phyloP scores from a whole-genome alignment of 169 alveolate species.

The Plasmodium adleri region DNA sequence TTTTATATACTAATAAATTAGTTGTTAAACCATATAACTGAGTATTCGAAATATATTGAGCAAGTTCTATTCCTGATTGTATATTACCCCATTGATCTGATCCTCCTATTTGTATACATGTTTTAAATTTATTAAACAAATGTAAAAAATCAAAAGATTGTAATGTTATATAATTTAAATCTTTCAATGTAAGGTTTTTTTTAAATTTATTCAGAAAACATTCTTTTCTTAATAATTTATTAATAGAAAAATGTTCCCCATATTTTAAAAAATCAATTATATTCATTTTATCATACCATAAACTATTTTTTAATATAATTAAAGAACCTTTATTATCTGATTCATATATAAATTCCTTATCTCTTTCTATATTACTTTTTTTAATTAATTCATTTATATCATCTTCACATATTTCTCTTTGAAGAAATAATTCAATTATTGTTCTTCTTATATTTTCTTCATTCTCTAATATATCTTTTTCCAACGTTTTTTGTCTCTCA shows the following conservation, averaged over 20 bases:
- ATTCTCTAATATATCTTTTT: conserved; percentile 31
- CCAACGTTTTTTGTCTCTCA: conserved; percentile 37
- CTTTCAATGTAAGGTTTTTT: conserved; percentile 81
- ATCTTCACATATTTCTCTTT: conserved; percentile 8
- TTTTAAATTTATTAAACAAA: conserved; percentile 77
- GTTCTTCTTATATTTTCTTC: conserved; percentile 3
- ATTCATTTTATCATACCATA: conserved; percentile 75
- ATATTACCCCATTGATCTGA: conserved; percentile 90
- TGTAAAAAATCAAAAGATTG: conserved; percentile 87
- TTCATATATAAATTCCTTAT: conserved; percentile 62
- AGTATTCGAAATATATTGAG: conserved; percentile 40
- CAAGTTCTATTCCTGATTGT: conserved; percentile 86
- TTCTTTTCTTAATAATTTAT: conserved; percentile 82
- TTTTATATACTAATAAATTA: conserved; percentile 77
- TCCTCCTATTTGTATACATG: conserved; percentile 88
- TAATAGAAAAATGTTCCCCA: conserved; percentile 77
- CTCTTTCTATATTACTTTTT: conserved; percentile 24
- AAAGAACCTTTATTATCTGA: conserved; percentile 35
- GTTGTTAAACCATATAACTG: conserved; percentile 83
- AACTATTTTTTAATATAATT: conserved; percentile 76
- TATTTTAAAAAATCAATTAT: conserved; percentile 79
- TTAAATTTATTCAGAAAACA: conserved; percentile 59
- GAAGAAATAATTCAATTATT: conserved; percentile 45
- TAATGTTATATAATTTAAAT: conserved; percentile 84
- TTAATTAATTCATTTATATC: conserved; percentile 14